Base-by-base conservation (phyloP, 495 filamentous ascomycete species). In the Penicillium maclennaniae region DNA sequence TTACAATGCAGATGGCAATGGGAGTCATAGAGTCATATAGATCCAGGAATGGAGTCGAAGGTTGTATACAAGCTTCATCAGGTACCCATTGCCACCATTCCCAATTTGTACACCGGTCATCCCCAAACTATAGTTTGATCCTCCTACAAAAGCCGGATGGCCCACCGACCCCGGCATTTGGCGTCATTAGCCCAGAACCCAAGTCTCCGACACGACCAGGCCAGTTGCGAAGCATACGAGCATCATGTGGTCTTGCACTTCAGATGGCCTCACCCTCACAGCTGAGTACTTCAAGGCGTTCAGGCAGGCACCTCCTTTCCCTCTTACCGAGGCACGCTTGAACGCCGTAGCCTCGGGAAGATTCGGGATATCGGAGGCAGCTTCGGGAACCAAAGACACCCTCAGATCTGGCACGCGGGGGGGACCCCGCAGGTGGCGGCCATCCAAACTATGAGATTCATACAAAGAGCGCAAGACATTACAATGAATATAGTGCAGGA, bases 141-240 rank as follows among this genome's bases (percentile, higher is more conserved):
- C 10, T 34, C 14, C 31, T 34, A 45, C 44, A 21, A 36, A 41
- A 4, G 5, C 42, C 10, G 23, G 14, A 44, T n/a, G 43, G 43
- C 43, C 42, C 43, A 45, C 43, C 25, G 26, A 28, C 27, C 53
- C 37, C 40, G 51, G 41, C 44, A 48, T 37, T 41, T 45, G 49
- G 34, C 36, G 45, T 47, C 16, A 38, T 31, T 47, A 27, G 60
- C 4, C 54, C 45, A 37, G 34, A 62, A 21, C 53, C 19, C 15
- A 65, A 62, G 62, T 62, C 47, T 65, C 59, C 62, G 59, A 54
- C 50, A 43, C 46, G 26, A 38, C 43, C 49, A 56, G 62, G 21
- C 56, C 62, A 54, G 51, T 62, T 65, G 45, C 42, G n/a, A 62
- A 62, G 48, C 17, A 47, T 53, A 55, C 45, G 38, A 51, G 52